Conservation (phyloP, 345 rosid species). For the Corchorus capsularis region DNA sequence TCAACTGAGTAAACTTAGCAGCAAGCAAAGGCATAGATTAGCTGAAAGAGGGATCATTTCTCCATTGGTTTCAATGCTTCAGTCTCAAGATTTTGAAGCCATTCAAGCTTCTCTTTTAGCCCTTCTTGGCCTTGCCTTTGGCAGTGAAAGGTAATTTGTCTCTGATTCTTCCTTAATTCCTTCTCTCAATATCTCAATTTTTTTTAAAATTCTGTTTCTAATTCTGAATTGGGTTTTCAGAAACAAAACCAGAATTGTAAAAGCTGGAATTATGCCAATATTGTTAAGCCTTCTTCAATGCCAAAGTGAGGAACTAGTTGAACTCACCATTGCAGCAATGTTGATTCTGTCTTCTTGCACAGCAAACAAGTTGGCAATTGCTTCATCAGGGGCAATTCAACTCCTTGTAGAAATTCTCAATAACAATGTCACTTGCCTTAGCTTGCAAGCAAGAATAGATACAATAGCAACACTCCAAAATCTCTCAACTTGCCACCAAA, state of each 20-base stretch:
- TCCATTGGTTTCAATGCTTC: conserved; percentile 73
- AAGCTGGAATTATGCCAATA: conserved; percentile 61
- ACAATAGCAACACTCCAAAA: conserved; percentile 75
- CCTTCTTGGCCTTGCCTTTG: conserved; percentile 79
- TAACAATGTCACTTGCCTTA: conserved; percentile 12
- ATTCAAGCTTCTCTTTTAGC: conserved; percentile 72
- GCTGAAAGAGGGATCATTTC: conserved; percentile 63
- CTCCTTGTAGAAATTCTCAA: conserved; percentile 43
- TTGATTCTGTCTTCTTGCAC: conserved; percentile 72
- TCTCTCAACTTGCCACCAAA: conserved; percentile 64
- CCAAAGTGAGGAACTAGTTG: conserved; percentile 41
- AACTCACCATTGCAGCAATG: conserved; percentile 57
- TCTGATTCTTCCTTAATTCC: neutral
- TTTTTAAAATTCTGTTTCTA: neutral
- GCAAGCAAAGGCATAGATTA: conserved; percentile 58
- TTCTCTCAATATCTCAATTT: neutral
- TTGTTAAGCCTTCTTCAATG: conserved; percentile 58
- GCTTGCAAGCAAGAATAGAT: conserved; percentile 54
- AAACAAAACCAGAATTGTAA: conserved; percentile 70
- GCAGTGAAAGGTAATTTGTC: conserved; percentile 70
- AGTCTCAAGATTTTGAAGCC: conserved; percentile 59
- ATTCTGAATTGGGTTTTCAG: conserved; percentile 32
- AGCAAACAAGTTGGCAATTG: conserved; percentile 61
- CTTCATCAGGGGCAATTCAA: conserved; percentile 56
- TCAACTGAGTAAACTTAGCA: conserved; percentile 48